Base-by-base conservation (phyloP, 1,284 basidiomycete genomes). In the Xerocomus amazonicus region DNA sequence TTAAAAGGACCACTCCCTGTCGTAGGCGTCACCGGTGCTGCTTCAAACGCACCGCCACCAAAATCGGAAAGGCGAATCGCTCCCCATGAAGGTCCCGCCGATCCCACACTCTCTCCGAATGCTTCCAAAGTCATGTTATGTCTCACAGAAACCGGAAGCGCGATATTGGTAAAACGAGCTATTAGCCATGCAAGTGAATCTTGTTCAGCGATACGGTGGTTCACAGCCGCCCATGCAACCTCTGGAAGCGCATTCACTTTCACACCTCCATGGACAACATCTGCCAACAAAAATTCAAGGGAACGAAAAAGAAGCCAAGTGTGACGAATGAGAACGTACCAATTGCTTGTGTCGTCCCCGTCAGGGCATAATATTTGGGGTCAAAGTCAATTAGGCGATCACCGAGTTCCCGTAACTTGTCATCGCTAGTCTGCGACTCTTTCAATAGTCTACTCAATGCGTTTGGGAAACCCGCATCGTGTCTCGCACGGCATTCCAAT, bases 1-100 rank as follows among this genome's bases (percentile, higher is more conserved):
- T 66, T 62, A 56, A 71, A 84, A 13, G 73, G 67, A 2, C 66
- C 65, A 9, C 70, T 69, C 4, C 63, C 60, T 3, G 62, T 59
- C 4, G 71, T 72, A 0, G 79, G 77, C 2, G 79, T 75, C n/a
- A 76, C 66, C 0, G 79, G 79, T 3, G 79, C 73, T 12, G 80
- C 76, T 48, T 75, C 73, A 12, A 79, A 66, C 23, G 67, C 65
- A 5, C 62, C 65, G 10, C 65, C 63, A 48, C 70, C 76, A 0
- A 74, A 71, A 43, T 78, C 62, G 17, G 52, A 57, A 17, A 69
- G 45, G 27, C 47, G 58, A 27, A 67, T 57, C 8, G 52, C 62
- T 31, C 65, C 62, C 50, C 55, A 43, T 7, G 56, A 52, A 27
- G 51, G 47, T 28, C 36, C 50, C 14, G 47, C 45, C 1, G 9